Conservation (phyloP, 306 rosid species). For the Pachyrhizus erosus region DNA sequence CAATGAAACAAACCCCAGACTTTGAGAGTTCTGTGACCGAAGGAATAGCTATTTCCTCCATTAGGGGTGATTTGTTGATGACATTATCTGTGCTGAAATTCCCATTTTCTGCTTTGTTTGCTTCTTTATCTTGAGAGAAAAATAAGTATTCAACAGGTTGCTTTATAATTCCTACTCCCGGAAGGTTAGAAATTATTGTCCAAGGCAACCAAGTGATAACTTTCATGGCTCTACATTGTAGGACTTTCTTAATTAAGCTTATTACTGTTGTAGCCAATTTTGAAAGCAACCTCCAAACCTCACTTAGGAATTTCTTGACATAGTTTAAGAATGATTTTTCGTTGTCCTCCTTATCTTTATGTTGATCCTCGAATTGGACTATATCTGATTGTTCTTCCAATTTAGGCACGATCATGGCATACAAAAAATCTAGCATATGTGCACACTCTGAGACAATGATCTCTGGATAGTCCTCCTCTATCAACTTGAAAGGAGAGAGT, state of each 20-base stretch:
- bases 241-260: conserved; percentile 51
- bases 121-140: conserved; percentile 40
- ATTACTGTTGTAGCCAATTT: conserved; percentile 48
- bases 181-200: conserved; percentile 66
- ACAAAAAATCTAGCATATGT: conserved; percentile 81
- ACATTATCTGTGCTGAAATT: conserved; percentile 38
- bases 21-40: conserved; percentile 65
- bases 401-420: conserved; percentile 62
- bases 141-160: conserved; percentile 49
- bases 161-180: conserved; percentile 47
- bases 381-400: conserved; percentile 44
- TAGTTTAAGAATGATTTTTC: conserved; percentile 33
- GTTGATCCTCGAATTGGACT: conserved; percentile 31
- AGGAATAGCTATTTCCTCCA: conserved; percentile 81
- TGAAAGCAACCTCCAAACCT: conserved; percentile 57
- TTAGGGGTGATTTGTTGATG: conserved; percentile 55
- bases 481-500: conserved; percentile 63
- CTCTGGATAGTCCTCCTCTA: conserved; percentile 44
- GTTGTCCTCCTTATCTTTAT: conserved; percentile 24
- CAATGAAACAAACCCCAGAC: conserved; percentile 62
- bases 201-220: conserved; percentile 64
- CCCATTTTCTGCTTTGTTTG: conserved; percentile 33
- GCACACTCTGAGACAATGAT: conserved; percentile 51
- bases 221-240: conserved; percentile 59
- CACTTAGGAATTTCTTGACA: conserved; percentile 34